Base-by-base conservation (phyloP, 192 early-diverging fungal genomes). In the Radiomyces spectabilis region DNA sequence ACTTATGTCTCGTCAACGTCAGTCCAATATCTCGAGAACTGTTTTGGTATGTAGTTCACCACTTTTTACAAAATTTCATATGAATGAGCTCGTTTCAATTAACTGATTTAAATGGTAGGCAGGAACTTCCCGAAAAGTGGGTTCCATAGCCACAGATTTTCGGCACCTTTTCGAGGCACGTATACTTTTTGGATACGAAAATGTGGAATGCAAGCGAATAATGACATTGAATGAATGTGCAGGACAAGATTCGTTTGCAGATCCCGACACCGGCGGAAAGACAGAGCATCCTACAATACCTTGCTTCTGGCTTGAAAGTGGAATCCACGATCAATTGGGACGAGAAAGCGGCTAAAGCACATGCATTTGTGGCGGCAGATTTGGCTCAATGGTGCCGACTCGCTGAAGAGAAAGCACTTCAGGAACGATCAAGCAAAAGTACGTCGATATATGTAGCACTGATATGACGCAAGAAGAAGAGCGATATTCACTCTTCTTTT, bases 321-420 rank as follows among this genome's bases (percentile, higher is more conserved):
- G 13, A 12, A 50, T 16, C 32, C 15, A 30, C 9, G 13, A 25
- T 16, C 42, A 5, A 18, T 49, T n/a, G 55, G 67, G 42, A 15
- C 75, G 0, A 40, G 50, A 15, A 21, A 9, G 65, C 75, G 19
- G 41, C 50, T 16, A 60, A 59, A 35, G 76, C 74, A 25, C 84
- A 83, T 41, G 81, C 77, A 2, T 85, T 77, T 38, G 29, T 75
- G 9, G 53, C 80, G 12, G 75, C 80, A 3, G 80, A 85, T 48
- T 19, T 85, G 13, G 55, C 61, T 43, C 60, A 62, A 8, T 70
- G 83, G 39, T 70, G 68, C 49, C 53, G 61, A 16, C 27, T 61
- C 12, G 67, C 68, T 19, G 49, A 41, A 30, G 41, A 68, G 21
- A 16, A 19, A 22, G 53, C 51, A 3, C 12, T 48, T 16, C 22